phyloP scores from a whole-genome alignment of 164 flowering plant species.

The Annona cherimola region DNA sequence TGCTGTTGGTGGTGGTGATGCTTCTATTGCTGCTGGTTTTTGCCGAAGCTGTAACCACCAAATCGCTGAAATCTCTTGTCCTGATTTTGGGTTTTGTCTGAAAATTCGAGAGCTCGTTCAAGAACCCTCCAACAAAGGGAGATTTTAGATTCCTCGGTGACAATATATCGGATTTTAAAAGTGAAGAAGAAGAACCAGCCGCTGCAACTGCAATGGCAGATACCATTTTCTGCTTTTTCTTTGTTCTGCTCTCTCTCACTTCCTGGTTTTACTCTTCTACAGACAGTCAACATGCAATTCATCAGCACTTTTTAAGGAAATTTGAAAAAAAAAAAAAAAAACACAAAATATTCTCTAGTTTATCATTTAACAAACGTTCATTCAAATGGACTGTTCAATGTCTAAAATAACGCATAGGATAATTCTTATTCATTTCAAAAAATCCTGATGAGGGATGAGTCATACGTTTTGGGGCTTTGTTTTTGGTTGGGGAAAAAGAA shows the following conservation, averaged over 20 bases:
- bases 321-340: not conserved
- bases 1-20: conserved; percentile 2
- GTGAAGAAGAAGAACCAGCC: conserved; percentile 15
- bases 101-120: conserved; percentile 31
- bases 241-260: not conserved
- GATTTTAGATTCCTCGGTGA: conserved; percentile 23
- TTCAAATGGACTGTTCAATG: too few species aligned
- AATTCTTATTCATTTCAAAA: too few species aligned
- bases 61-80: conserved; percentile 25
- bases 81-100: conserved; percentile 28
- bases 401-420: too few species aligned
- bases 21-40: conserved; percentile 14
- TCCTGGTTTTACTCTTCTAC: not conserved
- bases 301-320: not conserved
- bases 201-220: not conserved
- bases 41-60: conserved; percentile 52
- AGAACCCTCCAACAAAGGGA: conserved; percentile 33
- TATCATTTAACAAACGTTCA: too few species aligned
- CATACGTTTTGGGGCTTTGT: too few species aligned
- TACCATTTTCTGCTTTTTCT: not conserved
- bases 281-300: not conserved
- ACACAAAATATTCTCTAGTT: not conserved
- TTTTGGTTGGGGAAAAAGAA: too few species aligned
- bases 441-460: too few species aligned
- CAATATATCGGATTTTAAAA: conserved; percentile 38